phyloP scores from a whole-genome alignment of 2,329 filamentous ascomycete genomes.

The Raffaelea arxii region DNA sequence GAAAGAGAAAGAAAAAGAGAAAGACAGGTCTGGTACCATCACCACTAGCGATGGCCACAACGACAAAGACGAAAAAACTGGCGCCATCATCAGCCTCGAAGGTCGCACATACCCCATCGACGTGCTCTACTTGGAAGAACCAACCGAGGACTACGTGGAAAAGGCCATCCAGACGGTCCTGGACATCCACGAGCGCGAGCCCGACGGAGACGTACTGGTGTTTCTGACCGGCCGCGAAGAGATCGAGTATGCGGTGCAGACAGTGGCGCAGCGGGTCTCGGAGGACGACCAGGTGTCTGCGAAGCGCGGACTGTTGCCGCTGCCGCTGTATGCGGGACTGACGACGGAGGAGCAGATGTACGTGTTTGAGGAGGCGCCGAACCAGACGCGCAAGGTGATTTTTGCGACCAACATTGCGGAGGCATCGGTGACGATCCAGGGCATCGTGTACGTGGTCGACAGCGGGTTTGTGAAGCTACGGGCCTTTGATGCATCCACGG shows the following conservation, averaged over 20 bases:
- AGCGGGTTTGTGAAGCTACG: constrained; percentile 84
- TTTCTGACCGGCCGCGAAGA: constrained; percentile 92
- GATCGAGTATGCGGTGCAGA: constrained; percentile 74
- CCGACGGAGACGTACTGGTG: constrained; percentile 76
- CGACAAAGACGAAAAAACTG: constrained; percentile 21
- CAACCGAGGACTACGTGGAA: constrained; percentile 80
- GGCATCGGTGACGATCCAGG: constrained; percentile 88
- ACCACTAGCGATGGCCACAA: constrained; percentile 10
- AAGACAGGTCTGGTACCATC: background rate
- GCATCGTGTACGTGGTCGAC: constrained; percentile 85
- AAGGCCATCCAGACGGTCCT: constrained; percentile 74
- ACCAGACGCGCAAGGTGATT: constrained; percentile 81
- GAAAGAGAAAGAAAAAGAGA: constrained; percentile 10
- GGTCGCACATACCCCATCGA: constrained; percentile 86
- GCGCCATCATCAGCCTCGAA: constrained; percentile 72
- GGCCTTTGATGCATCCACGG: constrained; percentile 72
- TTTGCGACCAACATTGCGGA: constrained; percentile 95
- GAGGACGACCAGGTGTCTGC: constrained; percentile 44
- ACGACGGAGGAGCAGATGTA: constrained; percentile 90
- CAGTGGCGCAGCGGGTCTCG: constrained; percentile 62
- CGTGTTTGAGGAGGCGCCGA: constrained; percentile 75
- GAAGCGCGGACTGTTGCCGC: constrained; percentile 43
- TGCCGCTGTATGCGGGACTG: constrained; percentile 84
- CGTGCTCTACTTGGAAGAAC: constrained; percentile 66
- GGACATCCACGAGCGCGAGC: constrained; percentile 75